These are phyloP conservation scores for Achlya hypogyna DNA, from an alignment of 352 stramenopile genomes.

Conservation along the genomic window DNA sequence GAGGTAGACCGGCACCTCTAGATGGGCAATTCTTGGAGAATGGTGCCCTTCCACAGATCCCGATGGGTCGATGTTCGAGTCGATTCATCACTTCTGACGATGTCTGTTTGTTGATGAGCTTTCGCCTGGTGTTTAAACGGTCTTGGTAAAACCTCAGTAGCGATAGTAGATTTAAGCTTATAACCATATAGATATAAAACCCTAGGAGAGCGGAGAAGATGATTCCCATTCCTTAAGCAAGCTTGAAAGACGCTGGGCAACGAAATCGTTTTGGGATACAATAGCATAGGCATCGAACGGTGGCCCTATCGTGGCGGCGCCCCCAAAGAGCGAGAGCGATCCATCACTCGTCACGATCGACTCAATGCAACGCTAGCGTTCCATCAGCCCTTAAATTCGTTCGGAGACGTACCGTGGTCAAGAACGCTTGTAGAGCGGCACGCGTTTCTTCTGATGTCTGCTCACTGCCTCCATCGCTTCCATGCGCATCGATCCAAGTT, in stretches of 20 bases:
- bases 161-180: background rate
- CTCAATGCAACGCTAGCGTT: slow-evolving; percentile 13
- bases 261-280: background rate
- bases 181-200: too few relatives aligned
- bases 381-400: background rate
- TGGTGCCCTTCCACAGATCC: too few relatives aligned
- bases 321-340: background rate
- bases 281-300: slow-evolving; percentile 10
- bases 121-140: too few relatives aligned
- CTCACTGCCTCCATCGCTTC: background rate
- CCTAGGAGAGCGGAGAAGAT: too few relatives aligned
- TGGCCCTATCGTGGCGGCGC: slow-evolving; percentile 6
- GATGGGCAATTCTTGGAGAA: too few relatives aligned
- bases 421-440: background rate
- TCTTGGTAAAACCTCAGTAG: too few relatives aligned
- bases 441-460: background rate
- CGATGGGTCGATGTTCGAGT: too few relatives aligned
- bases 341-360: background rate
- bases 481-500: background rate
- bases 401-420: background rate
- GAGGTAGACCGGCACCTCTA: too few relatives aligned
- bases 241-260: background rate
- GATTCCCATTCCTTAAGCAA: background rate
- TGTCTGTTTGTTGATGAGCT: too few relatives aligned
- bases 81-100: too few relatives aligned